Evolutionary conservation across 2,329 filamentous ascomycete genomes (phyloP), one percentile per base, ranked within the genome.

Genomic region (Ceratocystis lukuohia): DNA sequence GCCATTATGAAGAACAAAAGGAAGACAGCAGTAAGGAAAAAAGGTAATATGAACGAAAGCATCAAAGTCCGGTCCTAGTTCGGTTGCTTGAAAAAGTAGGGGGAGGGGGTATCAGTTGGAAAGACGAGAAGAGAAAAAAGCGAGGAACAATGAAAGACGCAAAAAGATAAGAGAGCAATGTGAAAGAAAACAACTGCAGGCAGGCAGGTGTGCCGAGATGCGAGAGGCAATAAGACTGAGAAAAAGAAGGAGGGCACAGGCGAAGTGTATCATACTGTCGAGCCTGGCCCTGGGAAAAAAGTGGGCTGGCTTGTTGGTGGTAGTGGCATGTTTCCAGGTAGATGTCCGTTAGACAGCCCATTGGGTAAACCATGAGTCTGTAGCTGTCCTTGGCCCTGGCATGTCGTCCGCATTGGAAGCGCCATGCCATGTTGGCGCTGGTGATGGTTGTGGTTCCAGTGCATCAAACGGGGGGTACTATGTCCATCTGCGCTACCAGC

Each of bases 241-340:
- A 37, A 41, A 41, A 10, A 22, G 33, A 56, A 12, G 50, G 30
- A 25, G 2, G 4, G 25, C 15, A 22, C 25, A 45, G 3, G 22
- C 28, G 30, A 28, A 17, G 5, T 7, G 6, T 10, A 25, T 61
- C 25, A 65, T 25, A 65, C 61, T 17, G 64, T 12, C 33, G 64
- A 65, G 53, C 48, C 48, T 30, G 41, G 50, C 17, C 65, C 41
- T 7, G 61, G 65, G 44, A 63, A 67, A 22, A 59, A 67, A 17
- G 48, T 10, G 15, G 61, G 65, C 41, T 67, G 65, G 48, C 65
- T 67, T 28, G 65, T 67, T 25, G 65, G 65, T 25, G 50, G 61
- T 25, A 48, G 62, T 20, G 33, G 62, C 62, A 65, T 57, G 7
- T 57, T 30, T 10, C 62, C 62, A 8, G 33, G 48, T n/a, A 48